These are phyloP conservation scores for Seminavis robusta DNA, from an alignment of 108 stramenopile species.

Conservation along the genomic window DNA sequence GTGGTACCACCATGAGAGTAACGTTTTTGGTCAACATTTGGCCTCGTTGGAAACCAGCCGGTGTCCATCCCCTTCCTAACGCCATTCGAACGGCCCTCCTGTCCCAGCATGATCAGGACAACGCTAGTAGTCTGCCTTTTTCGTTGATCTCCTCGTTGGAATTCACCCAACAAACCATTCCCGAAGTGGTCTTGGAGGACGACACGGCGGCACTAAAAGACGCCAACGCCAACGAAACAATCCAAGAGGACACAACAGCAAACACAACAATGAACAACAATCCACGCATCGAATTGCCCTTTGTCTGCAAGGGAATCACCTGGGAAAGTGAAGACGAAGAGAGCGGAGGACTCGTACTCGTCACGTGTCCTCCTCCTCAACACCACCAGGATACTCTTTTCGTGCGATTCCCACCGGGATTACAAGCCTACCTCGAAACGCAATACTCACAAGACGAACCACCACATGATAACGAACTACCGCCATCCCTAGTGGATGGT, in stretches of 20 bases:
- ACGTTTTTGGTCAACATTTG: slow-evolving; percentile 93
- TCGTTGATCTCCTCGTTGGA: not conserved
- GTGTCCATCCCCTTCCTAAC: slow-evolving; percentile 30
- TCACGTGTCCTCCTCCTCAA: no score
- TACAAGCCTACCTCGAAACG: no score
- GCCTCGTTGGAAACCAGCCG: slow-evolving; percentile 54
- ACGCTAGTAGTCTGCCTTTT: not conserved
- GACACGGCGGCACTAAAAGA: not conserved
- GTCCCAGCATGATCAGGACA: not conserved
- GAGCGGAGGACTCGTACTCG: no score
- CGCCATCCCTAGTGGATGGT: no score
- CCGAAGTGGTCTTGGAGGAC: slow-evolving; percentile 6
- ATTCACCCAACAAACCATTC: slow-evolving; percentile 3
- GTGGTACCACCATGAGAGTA: slow-evolving; percentile 34
- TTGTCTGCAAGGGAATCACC: slow-evolving; percentile 46
- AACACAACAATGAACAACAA: slow-evolving; percentile 6
- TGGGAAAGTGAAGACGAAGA: slow-evolving; percentile 36
- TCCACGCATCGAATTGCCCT: slow-evolving; percentile 42
- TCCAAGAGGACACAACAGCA: slow-evolving; percentile 12
- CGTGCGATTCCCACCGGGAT: no score
- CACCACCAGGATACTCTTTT: no score
- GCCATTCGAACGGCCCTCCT: slow-evolving; percentile 25
- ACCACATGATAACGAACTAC: no score
- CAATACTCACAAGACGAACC: no score
- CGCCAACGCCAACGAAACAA: not conserved